A percentile compares a stretch with the other conserved stretches of the same genome.
Conservation (phyloP, 2,329 filamentous ascomycete genomes). For the Trichoderma koningii region DNA sequence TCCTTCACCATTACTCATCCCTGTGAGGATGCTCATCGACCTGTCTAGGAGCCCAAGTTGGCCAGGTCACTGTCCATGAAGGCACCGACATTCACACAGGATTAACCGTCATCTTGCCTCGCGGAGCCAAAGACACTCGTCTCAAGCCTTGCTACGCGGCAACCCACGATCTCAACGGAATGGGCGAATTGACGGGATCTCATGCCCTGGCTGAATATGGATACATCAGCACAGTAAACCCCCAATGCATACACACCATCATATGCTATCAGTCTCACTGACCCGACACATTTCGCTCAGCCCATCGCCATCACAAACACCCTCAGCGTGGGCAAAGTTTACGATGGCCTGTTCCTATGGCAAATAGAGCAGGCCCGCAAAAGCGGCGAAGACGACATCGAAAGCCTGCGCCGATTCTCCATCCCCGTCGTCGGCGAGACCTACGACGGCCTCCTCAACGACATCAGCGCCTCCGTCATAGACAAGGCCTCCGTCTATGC, state of each 20-base stretch:
- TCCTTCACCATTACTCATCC: too few relatives aligned
- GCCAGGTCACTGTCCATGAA: neutral
- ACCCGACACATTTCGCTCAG: neutral
- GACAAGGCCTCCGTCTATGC: conserved; percentile 1
- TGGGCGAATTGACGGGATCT: neutral
- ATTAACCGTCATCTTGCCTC: neutral
- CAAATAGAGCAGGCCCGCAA: conserved; percentile 6
- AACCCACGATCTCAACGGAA: conserved; percentile 4
- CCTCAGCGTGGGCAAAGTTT: conserved; percentile 3
- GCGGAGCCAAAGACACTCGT: neutral
- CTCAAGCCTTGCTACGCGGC: conserved; percentile 4
- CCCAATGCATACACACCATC: neutral
- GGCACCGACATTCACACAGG: conserved; percentile 2
- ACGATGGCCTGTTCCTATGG: conserved; percentile 1
- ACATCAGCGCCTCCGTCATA: conserved; percentile 2
- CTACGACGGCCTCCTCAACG: neutral
- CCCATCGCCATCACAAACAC: conserved; percentile 10
- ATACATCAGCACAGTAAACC: neutral
- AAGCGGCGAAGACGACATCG: neutral
- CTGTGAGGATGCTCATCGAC: neutral
- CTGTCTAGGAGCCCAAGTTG: neutral
- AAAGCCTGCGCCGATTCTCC: conserved; percentile 3
- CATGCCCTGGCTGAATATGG: conserved; percentile 3
- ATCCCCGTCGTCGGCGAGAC: conserved; percentile 9
- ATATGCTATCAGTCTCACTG: too few relatives aligned